These are phyloP conservation scores for Kazachstania bromeliacearum DNA, from an alignment of 805 yeast species.

Conservation along the genomic window DNA sequence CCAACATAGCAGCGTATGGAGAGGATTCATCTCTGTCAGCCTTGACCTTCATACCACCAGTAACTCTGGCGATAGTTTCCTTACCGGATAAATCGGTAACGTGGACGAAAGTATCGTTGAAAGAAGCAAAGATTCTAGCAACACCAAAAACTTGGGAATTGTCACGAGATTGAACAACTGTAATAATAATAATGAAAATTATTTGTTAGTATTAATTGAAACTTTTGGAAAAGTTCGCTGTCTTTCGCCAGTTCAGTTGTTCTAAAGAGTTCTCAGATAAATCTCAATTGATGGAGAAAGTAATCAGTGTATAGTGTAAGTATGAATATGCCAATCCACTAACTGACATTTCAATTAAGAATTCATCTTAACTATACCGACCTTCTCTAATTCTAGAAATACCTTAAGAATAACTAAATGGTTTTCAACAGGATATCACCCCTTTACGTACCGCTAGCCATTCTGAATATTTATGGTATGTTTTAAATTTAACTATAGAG, in stretches of 20 bases:
- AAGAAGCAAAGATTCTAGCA: conserved; percentile 99
- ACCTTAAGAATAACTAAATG: conserved; percentile 28
- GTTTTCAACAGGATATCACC: conserved; percentile 34
- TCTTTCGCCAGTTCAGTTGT: background rate
- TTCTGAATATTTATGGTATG: conserved; percentile 19
- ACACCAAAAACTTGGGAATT: conserved; percentile 99
- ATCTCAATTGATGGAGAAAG: background rate
- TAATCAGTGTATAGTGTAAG: background rate
- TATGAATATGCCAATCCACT: background rate
- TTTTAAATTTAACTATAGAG: background rate
- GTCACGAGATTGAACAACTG: conserved; percentile 68
- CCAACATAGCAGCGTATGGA: conserved; percentile 99
- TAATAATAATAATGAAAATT: background rate
- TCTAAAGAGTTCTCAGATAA: background rate
- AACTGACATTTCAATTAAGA: background rate
- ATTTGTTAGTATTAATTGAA: conserved; percentile 1
- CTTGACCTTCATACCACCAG: conserved; percentile 99
- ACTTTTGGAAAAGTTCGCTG: background rate
- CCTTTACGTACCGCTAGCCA: conserved; percentile 34
- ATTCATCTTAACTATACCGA: background rate
- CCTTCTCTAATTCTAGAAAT: background rate
- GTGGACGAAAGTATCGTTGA: conserved; percentile 99
- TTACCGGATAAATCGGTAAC: conserved; percentile 99
- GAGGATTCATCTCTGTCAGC: conserved; percentile 99
- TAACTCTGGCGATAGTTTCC: conserved; percentile 99